Conservation (phyloP, 1,284 basidiomycete species). For the Ceraceosorus guamensis region DNA sequence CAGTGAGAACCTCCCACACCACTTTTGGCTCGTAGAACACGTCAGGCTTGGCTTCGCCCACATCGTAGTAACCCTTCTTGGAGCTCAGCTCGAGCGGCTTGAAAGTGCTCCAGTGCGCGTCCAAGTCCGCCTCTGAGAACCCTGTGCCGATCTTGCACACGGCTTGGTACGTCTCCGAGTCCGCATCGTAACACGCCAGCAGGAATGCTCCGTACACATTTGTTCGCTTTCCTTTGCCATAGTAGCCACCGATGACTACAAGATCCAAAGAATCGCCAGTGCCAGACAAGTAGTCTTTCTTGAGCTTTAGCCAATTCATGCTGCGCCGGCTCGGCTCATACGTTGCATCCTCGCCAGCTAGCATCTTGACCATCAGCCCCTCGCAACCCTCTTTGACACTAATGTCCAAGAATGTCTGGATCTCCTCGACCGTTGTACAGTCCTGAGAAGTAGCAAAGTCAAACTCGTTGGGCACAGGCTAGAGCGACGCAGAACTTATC, state of each 20-base stretch:
- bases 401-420: slow-evolving; percentile 87
- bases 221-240: slow-evolving; percentile 95
- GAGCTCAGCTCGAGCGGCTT: slow-evolving; percentile 68
- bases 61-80: slow-evolving; percentile 55
- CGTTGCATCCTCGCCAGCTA: slow-evolving; percentile 78
- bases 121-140: slow-evolving; percentile 74
- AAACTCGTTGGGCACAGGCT: slow-evolving; percentile 78
- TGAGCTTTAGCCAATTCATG: slow-evolving; percentile 91
- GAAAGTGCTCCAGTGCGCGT: slow-evolving; percentile 72
- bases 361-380: slow-evolving; percentile 96
- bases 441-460: slow-evolving; percentile 86
- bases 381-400: slow-evolving; percentile 97
- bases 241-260: slow-evolving; percentile 91
- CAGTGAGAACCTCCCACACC: slow-evolving; percentile 97
- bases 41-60: slow-evolving; percentile 53
- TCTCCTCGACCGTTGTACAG: slow-evolving; percentile 81
- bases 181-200: slow-evolving; percentile 42
- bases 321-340: slow-evolving; percentile 91
- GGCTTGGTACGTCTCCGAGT: slow-evolving; percentile 40
- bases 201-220: slow-evolving; percentile 47
- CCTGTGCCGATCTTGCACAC: slow-evolving; percentile 96
- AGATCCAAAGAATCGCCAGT: slow-evolving; percentile 95
- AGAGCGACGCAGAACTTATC: too few relatives aligned
- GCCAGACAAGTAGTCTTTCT: slow-evolving; percentile 61
- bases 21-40: slow-evolving; percentile 51